Percentiles rank a stretch among this genome's conserved stretches.
Conservation (phyloP, 1,284 basidiomycete species). For the Thecaphora thlaspeos region DNA sequence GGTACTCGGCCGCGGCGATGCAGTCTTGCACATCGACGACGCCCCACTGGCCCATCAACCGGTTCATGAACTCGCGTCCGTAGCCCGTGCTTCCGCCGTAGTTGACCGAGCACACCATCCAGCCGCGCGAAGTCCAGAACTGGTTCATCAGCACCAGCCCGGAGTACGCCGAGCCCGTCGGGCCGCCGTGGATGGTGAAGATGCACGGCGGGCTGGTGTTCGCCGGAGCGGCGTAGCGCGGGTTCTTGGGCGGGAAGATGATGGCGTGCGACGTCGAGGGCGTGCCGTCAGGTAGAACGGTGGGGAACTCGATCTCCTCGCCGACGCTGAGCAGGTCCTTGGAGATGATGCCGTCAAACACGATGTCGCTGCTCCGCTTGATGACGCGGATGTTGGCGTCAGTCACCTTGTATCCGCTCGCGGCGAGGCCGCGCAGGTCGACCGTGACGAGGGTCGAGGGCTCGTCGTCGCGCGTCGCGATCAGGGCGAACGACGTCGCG, state of each 20-base stretch:
- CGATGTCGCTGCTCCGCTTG: slow-evolving; percentile 24
- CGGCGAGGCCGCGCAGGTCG: slow-evolving; percentile 18
- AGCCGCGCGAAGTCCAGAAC: slow-evolving; percentile 61
- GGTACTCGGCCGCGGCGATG: slow-evolving; percentile 62
- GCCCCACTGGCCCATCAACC: slow-evolving; percentile 69
- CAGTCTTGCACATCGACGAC: slow-evolving; percentile 68
- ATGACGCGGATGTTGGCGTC: slow-evolving; percentile 21
- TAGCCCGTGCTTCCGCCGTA: slow-evolving; percentile 71
- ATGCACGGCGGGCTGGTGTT: slow-evolving; percentile 69
- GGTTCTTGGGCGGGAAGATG: slow-evolving; percentile 68
- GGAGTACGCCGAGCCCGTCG: slow-evolving; percentile 63
- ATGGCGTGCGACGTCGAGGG: slow-evolving; percentile 61
- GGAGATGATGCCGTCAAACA: slow-evolving; percentile 24
- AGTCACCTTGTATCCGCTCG: slow-evolving; percentile 6
- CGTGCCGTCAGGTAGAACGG: slow-evolving; percentile 32
- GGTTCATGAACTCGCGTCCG: slow-evolving; percentile 60
- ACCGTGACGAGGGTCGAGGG: slow-evolving; percentile 24
- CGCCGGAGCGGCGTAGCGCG: slow-evolving; percentile 62
- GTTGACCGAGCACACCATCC: slow-evolving; percentile 67
- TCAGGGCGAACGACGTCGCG: slow-evolving; percentile 21
- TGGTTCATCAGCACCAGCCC: slow-evolving; percentile 62
- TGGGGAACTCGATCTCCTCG: slow-evolving; percentile 44
- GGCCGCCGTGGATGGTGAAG: slow-evolving; percentile 69
- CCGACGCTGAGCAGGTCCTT: slow-evolving; percentile 23
- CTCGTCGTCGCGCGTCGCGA: slow-evolving; percentile 22